Percentiles rank a stretch among this genome's conserved stretches.
phyloP scores from a whole-genome alignment of 768 basidiomycete species.

The Mycena venus region DNA sequence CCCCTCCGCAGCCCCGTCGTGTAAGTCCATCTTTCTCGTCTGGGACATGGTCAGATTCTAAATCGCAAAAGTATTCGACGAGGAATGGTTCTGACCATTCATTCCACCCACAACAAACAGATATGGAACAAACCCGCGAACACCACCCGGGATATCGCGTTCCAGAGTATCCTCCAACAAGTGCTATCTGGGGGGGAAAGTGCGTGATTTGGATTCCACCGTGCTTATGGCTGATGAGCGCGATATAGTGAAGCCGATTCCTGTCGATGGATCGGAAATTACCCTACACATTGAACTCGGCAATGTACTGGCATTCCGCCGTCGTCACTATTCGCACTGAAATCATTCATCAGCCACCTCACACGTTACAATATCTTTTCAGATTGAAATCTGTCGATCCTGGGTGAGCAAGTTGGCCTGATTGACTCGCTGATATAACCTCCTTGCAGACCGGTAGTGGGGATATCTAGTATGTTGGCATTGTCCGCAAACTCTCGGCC shows the following conservation, averaged over 20 bases:
- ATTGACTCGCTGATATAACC: background rate
- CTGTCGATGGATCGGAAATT: background rate
- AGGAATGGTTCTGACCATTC: background rate
- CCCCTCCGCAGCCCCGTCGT: background rate
- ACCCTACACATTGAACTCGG: background rate
- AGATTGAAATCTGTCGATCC: background rate
- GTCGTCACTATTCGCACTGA: background rate
- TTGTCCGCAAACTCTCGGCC: background rate
- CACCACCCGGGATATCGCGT: background rate
- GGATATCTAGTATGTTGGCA: slow-evolving; percentile 9
- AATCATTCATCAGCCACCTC: background rate
- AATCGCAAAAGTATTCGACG: background rate
- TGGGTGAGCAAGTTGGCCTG: background rate
- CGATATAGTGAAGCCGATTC: too few species aligned
- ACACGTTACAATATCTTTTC: background rate
- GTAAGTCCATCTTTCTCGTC: background rate
- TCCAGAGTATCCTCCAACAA: slow-evolving; percentile 3
- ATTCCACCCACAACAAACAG: background rate
- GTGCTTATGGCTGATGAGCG: background rate
- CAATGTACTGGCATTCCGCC: background rate
- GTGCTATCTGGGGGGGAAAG: background rate
- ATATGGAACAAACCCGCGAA: background rate
- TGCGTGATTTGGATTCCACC: background rate
- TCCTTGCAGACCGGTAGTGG: background rate
- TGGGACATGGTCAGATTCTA: background rate